Conservation (phyloP, 129 eudicot species). For the Chrysanthemum seticuspe region DNA sequence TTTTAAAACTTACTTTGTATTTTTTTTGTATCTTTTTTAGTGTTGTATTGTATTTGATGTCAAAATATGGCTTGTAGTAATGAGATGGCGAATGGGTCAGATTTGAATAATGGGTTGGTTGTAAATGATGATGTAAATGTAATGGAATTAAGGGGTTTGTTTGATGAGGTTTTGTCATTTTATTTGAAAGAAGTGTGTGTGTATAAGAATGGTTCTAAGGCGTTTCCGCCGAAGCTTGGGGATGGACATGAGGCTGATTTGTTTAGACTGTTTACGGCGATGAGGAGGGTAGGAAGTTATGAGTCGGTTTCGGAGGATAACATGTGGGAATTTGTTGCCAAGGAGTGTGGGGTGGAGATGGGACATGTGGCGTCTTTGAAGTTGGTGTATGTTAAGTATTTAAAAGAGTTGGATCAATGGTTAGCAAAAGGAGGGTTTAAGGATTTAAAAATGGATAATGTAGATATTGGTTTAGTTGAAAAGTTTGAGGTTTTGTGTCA, state of each 20-base stretch:
- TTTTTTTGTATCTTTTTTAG: constrained; percentile 14
- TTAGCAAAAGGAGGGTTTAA: constrained; percentile 35
- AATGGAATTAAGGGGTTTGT: constrained; percentile 50
- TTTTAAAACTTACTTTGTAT: neutral
- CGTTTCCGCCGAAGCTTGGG: constrained; percentile 65
- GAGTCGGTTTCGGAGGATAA: constrained; percentile 49
- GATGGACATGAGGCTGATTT: constrained; percentile 69
- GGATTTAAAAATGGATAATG: constrained; percentile 32
- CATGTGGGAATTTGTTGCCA: constrained; percentile 73
- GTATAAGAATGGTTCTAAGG: constrained; percentile 39
- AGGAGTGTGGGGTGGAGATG: constrained; percentile 52
- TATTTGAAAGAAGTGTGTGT: constrained; percentile 55
- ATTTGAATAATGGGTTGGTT: constrained; percentile 28
- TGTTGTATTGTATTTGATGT: constrained; percentile 35
- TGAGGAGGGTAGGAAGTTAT: constrained; percentile 67
- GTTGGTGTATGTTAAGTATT: constrained; percentile 63
- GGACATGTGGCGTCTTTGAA: constrained; percentile 47
- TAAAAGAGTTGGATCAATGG: constrained; percentile 73
- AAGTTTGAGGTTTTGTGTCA: constrained; percentile 51
- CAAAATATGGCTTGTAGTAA: constrained; percentile 56
- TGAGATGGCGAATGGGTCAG: constrained; percentile 39
- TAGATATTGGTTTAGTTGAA: constrained; percentile 29
- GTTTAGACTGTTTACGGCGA: constrained; percentile 67
- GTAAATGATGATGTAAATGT: constrained; percentile 33
- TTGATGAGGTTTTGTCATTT: constrained; percentile 62